These are phyloP conservation scores for Diaporthe batatas DNA, from an alignment of 2,329 filamentous ascomycete genomes.

Conservation along the genomic window DNA sequence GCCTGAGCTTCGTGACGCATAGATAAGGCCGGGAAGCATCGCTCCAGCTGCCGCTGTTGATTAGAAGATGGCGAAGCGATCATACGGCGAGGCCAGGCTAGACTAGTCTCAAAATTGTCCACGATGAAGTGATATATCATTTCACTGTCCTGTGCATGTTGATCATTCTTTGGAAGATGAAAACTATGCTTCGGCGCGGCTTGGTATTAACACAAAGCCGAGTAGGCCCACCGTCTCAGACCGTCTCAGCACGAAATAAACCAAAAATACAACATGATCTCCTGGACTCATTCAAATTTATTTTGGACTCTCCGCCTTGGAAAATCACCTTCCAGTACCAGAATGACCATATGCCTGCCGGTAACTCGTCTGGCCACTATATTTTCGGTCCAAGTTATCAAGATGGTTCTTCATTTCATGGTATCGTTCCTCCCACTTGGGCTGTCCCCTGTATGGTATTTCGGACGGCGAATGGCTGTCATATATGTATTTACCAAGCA, in stretches of 20 bases:
- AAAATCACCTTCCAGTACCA: background rate
- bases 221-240: background rate
- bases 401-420: background rate
- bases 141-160: background rate
- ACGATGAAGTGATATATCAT: background rate
- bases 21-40: too few species aligned
- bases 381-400: conserved; percentile 15
- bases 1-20: too few species aligned
- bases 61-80: too few species aligned
- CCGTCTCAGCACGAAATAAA: background rate
- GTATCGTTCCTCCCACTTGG: background rate
- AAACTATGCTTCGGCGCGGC: too few species aligned
- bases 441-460: background rate
- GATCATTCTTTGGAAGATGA: background rate
- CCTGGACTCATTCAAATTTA: too few species aligned
- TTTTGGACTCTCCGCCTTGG: too few species aligned
- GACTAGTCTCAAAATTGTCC: too few species aligned
- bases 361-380: background rate
- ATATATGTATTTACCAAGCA: conserved; percentile 7
- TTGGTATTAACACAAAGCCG: too few species aligned
- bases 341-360: background rate
- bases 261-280: too few species aligned
- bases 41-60: too few species aligned
- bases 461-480: background rate
- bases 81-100: too few species aligned